Conservation (phyloP, 2,329 filamentous ascomycete genomes). For the Aspergillus fijiensis region DNA sequence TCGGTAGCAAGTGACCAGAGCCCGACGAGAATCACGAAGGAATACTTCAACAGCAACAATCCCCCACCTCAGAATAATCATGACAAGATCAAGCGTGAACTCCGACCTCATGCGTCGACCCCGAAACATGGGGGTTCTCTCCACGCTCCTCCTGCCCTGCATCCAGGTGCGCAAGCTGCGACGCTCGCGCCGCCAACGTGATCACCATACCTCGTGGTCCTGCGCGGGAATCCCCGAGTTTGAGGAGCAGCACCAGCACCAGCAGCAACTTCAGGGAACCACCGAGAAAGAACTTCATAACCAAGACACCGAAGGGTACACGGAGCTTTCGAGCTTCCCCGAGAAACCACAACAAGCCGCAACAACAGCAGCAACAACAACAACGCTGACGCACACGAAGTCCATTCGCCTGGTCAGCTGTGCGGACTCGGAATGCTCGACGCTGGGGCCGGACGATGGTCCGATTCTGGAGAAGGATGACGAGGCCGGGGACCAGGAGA, state of each 20-base stretch:
- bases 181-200: not conserved
- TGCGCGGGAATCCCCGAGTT: conserved; percentile 3
- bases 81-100: not conserved
- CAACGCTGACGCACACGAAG: not conserved
- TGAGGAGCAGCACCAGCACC: not conserved
- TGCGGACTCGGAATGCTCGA: conserved; percentile 12
- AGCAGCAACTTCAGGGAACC: not conserved
- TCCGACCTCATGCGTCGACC: conserved; percentile 1
- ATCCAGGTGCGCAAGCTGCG: conserved; percentile 4
- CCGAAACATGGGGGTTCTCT: not conserved
- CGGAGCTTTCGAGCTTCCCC: too few relatives aligned
- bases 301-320: too few relatives aligned
- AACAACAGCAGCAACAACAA: not conserved
- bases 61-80: not conserved
- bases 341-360: not conserved
- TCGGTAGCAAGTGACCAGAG: not conserved
- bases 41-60: too few relatives aligned
- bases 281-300: not conserved
- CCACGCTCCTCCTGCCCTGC: not conserved
- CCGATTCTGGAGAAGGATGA: not conserved
- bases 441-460: not conserved
- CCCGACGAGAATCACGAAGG: not conserved
- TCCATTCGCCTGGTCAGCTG: conserved; percentile 20
- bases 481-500: not conserved
- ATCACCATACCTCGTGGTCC: conserved; percentile 4